phyloP scores from a whole-genome alignment of 2,329 filamentous ascomycete species.

The Chrysoporthe deuterocubensis region DNA sequence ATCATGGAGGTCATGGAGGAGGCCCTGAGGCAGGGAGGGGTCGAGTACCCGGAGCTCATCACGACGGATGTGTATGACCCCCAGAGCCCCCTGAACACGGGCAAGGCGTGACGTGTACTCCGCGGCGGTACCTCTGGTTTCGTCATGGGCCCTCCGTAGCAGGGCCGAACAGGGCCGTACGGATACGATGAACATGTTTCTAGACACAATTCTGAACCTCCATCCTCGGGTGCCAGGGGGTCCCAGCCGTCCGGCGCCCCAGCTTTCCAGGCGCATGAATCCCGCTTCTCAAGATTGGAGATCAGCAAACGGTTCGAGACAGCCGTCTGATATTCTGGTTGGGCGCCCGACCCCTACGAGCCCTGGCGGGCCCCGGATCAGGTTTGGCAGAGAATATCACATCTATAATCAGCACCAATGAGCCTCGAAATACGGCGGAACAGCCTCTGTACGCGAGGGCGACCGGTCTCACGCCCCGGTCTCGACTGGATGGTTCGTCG shows the following conservation, averaged over 20 bases:
- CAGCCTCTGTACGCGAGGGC: slow-evolving; percentile 1
- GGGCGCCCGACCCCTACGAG: slow-evolving; percentile 2
- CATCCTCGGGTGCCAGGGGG: background rate
- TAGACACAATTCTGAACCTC: background rate
- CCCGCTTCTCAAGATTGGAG: background rate
- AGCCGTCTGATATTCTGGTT: slow-evolving; percentile 17
- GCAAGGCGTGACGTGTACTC: slow-evolving; percentile 36
- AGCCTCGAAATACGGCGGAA: background rate
- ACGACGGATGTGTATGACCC: slow-evolving; percentile 61
- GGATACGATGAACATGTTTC: background rate
- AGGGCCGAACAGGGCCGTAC: background rate
- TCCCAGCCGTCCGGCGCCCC: background rate
- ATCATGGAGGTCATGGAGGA: slow-evolving; percentile 79
- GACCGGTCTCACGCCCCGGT: background rate
- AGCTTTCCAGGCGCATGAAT: background rate
- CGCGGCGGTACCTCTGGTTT: background rate
- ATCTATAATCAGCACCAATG: slow-evolving; percentile 14
- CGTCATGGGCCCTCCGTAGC: background rate
- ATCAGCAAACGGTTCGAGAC: slow-evolving; percentile 21
- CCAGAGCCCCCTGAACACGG: slow-evolving; percentile 65
- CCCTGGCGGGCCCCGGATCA: background rate
- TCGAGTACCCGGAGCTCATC: slow-evolving; percentile 60
- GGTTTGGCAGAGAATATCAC: slow-evolving; percentile 11
- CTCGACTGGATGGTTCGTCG: background rate
- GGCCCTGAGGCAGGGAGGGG: slow-evolving; percentile 56